These are phyloP conservation scores for Vigna angularis DNA, from an alignment of 306 rosid species.

Conservation along the genomic window DNA sequence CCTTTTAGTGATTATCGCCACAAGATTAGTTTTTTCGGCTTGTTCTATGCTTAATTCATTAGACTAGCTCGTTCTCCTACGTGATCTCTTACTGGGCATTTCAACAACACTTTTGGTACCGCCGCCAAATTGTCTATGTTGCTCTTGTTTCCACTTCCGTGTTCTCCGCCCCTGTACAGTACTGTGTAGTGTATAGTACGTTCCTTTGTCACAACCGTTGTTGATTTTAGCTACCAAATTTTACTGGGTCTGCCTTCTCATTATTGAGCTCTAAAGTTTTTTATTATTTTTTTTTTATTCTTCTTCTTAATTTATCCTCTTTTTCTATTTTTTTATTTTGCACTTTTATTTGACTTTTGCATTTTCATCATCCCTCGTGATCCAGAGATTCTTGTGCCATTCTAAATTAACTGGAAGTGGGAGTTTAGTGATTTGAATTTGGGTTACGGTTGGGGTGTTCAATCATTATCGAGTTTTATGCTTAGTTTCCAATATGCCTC, in stretches of 20 bases:
- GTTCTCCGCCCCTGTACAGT: constrained; percentile 19
- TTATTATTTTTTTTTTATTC: not conserved
- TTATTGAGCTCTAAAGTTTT: constrained; percentile 26
- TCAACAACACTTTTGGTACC: constrained; percentile 50
- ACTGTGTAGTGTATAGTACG: not conserved
- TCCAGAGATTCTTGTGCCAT: constrained; percentile 39
- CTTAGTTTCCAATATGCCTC: constrained; percentile 68
- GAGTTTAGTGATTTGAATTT: constrained; percentile 56
- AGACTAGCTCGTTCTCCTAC: constrained; percentile 24
- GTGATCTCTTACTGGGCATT: constrained; percentile 53
- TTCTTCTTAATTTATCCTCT: not conserved
- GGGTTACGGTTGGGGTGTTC: constrained; percentile 47
- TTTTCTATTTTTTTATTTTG: not conserved
- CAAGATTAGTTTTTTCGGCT: constrained; percentile 38
- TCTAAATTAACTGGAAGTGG: constrained; percentile 25
- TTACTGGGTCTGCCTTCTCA: constrained; percentile 33
- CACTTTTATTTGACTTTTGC: constrained; percentile 27
- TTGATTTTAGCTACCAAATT: constrained; percentile 37
- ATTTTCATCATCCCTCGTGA: constrained; percentile 39
- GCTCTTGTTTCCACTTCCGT: not conserved
- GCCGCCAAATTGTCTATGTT: constrained; percentile 47
- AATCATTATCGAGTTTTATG: constrained; percentile 52
- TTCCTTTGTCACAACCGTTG: constrained; percentile 33
- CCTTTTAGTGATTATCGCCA: constrained; percentile 56
- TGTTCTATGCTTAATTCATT: constrained; percentile 18